Evolutionary conservation across 495 filamentous ascomycete species (phyloP).

Genomic region (Xylaria sp.): DNA sequence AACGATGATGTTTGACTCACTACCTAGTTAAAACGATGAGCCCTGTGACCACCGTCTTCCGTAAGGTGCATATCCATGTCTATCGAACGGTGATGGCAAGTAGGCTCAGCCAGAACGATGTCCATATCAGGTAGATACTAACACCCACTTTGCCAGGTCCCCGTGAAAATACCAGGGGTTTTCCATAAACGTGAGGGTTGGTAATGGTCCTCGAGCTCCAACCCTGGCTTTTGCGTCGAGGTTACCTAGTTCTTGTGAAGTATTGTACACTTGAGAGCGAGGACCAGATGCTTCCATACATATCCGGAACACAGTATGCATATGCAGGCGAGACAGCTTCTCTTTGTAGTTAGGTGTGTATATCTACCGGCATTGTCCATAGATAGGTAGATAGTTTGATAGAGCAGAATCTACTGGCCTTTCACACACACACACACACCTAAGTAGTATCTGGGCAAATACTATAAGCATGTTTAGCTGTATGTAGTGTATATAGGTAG

Average conservation of each 20-base stretch:
- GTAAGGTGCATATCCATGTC: background rate
- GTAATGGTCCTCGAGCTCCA: background rate
- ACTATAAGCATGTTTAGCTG: too few species aligned
- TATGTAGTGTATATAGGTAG: too few species aligned
- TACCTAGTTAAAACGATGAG: background rate
- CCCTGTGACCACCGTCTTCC: background rate
- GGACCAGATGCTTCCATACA: too few species aligned
- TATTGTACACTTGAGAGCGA: too few species aligned
- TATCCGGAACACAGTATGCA: too few species aligned
- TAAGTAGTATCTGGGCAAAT: too few species aligned
- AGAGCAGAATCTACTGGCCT: too few species aligned
- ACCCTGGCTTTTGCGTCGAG: background rate
- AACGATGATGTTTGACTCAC: background rate
- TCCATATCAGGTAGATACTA: background rate
- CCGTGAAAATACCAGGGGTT: background rate
- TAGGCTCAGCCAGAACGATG: background rate
- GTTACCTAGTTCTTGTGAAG: background rate
- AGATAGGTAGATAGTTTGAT: too few species aligned
- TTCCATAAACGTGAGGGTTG: background rate
- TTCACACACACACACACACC: too few species aligned
- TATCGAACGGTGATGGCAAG: background rate
- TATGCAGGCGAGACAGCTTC: too few species aligned
- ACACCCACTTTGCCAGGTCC: background rate
- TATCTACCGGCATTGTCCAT: too few species aligned
- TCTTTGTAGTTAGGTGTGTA: too few species aligned